Conservation (phyloP, 2,329 filamentous ascomycete genomes). For the Parastagonospora avenae region DNA sequence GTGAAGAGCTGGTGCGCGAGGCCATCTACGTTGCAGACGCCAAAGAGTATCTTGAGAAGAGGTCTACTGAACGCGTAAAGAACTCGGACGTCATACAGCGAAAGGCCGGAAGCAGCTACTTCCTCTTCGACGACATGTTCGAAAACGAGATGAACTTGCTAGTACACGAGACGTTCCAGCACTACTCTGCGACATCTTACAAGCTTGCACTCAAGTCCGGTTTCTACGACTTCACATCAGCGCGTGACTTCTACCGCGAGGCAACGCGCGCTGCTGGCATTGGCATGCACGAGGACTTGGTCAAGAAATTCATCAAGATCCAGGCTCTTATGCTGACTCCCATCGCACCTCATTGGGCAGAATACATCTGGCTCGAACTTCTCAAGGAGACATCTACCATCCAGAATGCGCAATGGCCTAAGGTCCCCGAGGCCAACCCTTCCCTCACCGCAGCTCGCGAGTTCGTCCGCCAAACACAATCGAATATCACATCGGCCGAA, state of each 20-base stretch:
- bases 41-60: conserved; percentile 50
- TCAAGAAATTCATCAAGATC: conserved; percentile 81
- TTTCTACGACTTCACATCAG: conserved; percentile 88
- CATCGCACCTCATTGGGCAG: conserved; percentile 90
- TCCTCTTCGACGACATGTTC: conserved; percentile 87
- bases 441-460: conserved; percentile 77
- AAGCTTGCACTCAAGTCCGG: conserved; percentile 58
- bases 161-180: conserved; percentile 75
- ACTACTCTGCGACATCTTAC: conserved; percentile 66
- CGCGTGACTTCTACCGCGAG: conserved; percentile 90
- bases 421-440: conserved; percentile 68
- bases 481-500: conserved; percentile 85
- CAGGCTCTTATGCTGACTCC: conserved; percentile 83
- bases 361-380: conserved; percentile 93
- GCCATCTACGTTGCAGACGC: conserved; percentile 51
- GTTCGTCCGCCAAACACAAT: conserved; percentile 76
- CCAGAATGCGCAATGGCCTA: conserved; percentile 78
- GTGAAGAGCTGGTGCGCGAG: conserved; percentile 79
- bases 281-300: conserved; percentile 83
- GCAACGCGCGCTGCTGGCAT: conserved; percentile 75
- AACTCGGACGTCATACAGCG: conserved; percentile 68
- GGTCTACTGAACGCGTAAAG: conserved; percentile 52
- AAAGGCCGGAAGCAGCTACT: conserved; percentile 65
- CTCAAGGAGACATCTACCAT: conserved; percentile 76
- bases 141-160: conserved; percentile 89